Conservation (phyloP, 768 basidiomycete species). For the Jaapia argillacea region DNA sequence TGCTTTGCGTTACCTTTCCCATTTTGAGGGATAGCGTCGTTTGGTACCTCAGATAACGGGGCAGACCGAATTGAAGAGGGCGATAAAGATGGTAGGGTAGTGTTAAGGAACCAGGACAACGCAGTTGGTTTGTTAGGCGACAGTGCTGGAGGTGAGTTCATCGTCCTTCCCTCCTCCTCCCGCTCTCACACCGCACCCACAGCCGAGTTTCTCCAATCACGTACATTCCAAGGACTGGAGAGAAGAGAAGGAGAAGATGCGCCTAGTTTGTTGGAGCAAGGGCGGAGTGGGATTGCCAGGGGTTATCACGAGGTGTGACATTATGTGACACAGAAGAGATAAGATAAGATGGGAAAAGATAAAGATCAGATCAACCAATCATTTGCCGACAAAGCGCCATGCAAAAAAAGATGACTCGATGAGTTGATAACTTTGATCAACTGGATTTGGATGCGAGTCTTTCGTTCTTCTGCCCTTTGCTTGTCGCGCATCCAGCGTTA, state of each 20-base stretch:
- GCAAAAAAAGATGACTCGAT: no score
- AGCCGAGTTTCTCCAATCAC: conserved; percentile 64
- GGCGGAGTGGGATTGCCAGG: conserved; percentile 80
- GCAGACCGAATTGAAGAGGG: conserved; percentile 9
- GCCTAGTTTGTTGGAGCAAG: conserved; percentile 80
- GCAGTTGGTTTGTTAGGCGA: conserved; percentile 44
- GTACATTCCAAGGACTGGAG: conserved; percentile 80
- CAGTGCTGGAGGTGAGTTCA: conserved; percentile 60
- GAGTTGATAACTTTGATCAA: no score
- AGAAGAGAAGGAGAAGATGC: conserved; percentile 64
- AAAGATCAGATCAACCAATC: no score
- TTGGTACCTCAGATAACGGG: conserved; percentile 1
- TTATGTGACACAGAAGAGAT: no score
- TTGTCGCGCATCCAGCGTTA: no score
- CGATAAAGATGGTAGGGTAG: conserved; percentile 31
- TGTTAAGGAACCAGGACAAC: conserved; percentile 55
- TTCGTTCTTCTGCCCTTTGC: no score
- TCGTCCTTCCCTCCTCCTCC: background rate
- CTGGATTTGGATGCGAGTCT: no score
- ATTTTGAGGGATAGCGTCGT: background rate
- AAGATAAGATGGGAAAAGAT: no score
- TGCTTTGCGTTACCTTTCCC: background rate
- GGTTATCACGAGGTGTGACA: no score
- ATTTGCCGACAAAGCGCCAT: no score
- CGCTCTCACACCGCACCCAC: conserved; percentile 3